Evolutionary conservation across 495 filamentous ascomycete species (phyloP).

Genomic region (Penicillium taxi): DNA sequence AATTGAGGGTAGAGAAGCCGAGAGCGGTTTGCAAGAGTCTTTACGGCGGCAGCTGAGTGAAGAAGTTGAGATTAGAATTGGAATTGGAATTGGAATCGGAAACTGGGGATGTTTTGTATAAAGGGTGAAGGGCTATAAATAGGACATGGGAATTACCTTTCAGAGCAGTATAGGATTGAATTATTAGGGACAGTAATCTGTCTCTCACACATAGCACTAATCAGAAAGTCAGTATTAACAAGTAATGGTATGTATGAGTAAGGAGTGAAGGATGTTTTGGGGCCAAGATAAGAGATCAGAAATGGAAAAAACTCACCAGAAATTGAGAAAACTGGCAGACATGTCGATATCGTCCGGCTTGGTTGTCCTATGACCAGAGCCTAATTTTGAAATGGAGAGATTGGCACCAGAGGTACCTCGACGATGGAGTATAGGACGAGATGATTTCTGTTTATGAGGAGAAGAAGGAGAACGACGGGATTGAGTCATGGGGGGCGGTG

Average conservation of each 20-base stretch:
- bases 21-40: constrained; percentile 43
- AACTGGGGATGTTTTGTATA: constrained; percentile 7
- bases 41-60: constrained; percentile 43
- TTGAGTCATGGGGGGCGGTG: constrained; percentile 43
- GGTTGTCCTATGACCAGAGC: constrained; percentile 24
- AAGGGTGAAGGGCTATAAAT: constrained; percentile 8
- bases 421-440: constrained; percentile 30
- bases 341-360: constrained; percentile 44
- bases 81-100: constrained; percentile 1
- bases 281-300: constrained; percentile 2
- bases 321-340: constrained; percentile 57
- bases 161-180: constrained; percentile 50
- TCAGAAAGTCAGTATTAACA: constrained; percentile 14
- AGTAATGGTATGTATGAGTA: constrained; percentile 5
- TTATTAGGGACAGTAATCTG: constrained; percentile 60
- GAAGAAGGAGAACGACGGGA: constrained; percentile 29
- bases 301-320: constrained; percentile 45
- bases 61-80: constrained; percentile 1
- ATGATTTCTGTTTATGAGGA: constrained; percentile 27
- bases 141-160: constrained; percentile 33
- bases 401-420: constrained; percentile 29
- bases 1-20: constrained; percentile 30
- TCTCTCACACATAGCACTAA: constrained; percentile 56
- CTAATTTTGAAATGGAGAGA: constrained; percentile 34
- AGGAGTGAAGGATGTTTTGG: neutral